Percentiles rank a stretch among this genome's conserved stretches.
phyloP scores from a whole-genome alignment of 352 stramenopile species.

The Phytopythium chamaehyphon region DNA sequence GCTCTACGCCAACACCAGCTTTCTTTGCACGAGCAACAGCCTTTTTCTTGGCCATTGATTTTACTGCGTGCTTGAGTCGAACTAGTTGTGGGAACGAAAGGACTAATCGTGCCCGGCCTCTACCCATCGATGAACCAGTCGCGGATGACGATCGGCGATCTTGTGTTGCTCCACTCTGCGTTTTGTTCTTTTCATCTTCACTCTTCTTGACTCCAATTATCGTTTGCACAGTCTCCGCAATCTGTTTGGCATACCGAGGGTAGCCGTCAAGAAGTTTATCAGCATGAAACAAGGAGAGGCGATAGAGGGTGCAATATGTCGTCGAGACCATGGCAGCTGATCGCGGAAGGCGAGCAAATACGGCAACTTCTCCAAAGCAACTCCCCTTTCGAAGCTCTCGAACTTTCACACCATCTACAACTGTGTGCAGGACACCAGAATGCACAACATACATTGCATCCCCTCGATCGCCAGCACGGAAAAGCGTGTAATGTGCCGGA shows the following conservation, averaged over 20 bases:
- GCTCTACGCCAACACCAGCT: neutral
- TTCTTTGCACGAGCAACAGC: neutral
- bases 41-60: neutral
- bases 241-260: conserved; percentile 35
- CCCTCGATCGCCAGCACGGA: conserved; percentile 49
- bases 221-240: conserved; percentile 8
- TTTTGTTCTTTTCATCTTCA: neutral
- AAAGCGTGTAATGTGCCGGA: conserved; percentile 52
- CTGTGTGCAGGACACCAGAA: conserved; percentile 53
- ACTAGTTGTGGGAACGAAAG: conserved; percentile 19
- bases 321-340: conserved; percentile 57
- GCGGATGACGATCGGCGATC: neutral
- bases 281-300: conserved; percentile 38
- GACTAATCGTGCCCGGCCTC: neutral
- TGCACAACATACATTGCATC: conserved; percentile 74
- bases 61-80: conserved; percentile 12
- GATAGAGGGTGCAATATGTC: conserved; percentile 66
- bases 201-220: neutral
- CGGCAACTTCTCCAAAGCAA: conserved; percentile 64
- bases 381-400: conserved; percentile 60
- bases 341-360: conserved; percentile 58
- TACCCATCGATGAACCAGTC: neutral
- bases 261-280: conserved; percentile 57
- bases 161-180: neutral
- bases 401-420: conserved; percentile 60